These are phyloP conservation scores for Amphirosellinia nigrospora DNA, from an alignment of 495 filamentous ascomycete genomes.

Conservation along the genomic window DNA sequence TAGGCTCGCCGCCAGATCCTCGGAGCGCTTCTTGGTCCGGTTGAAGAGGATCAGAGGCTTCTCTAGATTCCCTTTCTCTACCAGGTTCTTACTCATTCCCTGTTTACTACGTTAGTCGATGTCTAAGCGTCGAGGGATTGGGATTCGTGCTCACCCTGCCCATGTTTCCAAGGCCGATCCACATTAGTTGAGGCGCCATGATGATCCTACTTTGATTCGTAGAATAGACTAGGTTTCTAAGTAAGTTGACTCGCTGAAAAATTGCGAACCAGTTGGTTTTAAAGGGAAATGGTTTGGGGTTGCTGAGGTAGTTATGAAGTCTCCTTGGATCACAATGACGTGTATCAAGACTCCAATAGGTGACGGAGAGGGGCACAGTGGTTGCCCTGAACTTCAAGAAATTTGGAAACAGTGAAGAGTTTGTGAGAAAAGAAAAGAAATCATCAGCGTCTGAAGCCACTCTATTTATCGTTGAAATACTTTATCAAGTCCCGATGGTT, in stretches of 20 bases:
- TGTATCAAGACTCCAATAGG: neutral
- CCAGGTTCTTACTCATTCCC: constrained; percentile 88
- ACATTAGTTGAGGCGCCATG: constrained; percentile 73
- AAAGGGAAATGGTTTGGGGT: neutral
- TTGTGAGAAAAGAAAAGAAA: neutral
- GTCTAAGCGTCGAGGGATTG: neutral
- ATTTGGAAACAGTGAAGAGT: neutral
- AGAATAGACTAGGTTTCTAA: neutral
- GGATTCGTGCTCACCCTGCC: constrained; percentile 66
- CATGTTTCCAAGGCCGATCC: constrained; percentile 92
- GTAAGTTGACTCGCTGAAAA: neutral
- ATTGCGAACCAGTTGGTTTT: neutral
- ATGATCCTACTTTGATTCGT: constrained; percentile 2
- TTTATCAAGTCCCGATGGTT: neutral
- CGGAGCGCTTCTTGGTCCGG: constrained; percentile 67
- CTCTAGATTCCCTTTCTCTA: constrained; percentile 73
- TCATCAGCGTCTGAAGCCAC: neutral
- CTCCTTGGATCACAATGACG: constrained; percentile 1
- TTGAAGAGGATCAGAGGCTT: constrained; percentile 80
- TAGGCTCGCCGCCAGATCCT: constrained; percentile 61
- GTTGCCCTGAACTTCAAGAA: neutral
- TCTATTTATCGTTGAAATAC: neutral
- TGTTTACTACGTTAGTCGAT: constrained; percentile 41
- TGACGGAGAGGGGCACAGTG: neutral
- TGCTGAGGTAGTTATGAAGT: neutral